A percentile compares a stretch with the other conserved stretches of the same genome.
phyloP scores from a whole-genome alignment of 495 filamentous ascomycete species.

The Talaromyces borbonicus region DNA sequence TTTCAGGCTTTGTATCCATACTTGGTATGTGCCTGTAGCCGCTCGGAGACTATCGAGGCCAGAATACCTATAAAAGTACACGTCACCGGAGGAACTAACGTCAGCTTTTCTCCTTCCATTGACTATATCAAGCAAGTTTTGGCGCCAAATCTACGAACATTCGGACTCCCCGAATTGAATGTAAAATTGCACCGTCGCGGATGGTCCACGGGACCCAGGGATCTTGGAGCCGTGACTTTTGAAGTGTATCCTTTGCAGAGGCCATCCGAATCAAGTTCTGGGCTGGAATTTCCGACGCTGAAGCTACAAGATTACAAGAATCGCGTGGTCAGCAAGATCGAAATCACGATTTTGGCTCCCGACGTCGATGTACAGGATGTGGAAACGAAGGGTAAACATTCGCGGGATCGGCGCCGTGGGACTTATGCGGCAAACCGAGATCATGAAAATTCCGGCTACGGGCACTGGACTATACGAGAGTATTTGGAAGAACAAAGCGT shows the following conservation, averaged over 20 bases:
- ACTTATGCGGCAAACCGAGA: background rate
- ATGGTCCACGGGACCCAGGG: conserved; percentile 53
- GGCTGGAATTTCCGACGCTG: conserved; percentile 35
- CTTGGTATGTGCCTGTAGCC: conserved; percentile 47
- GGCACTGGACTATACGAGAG: conserved; percentile 7
- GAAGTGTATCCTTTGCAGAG: conserved; percentile 41
- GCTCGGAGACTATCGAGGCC: conserved; percentile 13
- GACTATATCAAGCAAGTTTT: conserved; percentile 74
- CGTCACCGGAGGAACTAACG: conserved; percentile 72
- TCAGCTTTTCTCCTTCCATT: conserved; percentile 58
- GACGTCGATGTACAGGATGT: conserved; percentile 10
- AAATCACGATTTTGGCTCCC: conserved; percentile 50
- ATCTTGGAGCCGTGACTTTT: conserved; percentile 51
- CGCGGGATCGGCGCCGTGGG: conserved; percentile 1
- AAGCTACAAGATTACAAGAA: conserved; percentile 26
- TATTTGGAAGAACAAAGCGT: conserved; percentile 12
- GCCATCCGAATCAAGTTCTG: background rate
- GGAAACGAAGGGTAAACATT: conserved; percentile 1
- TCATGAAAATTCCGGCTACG: background rate
- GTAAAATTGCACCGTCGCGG: conserved; percentile 48
- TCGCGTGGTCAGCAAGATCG: conserved; percentile 45
- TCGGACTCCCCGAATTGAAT: conserved; percentile 50
- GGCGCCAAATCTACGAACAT: conserved; percentile 52
- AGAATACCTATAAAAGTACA: conserved; percentile 41
- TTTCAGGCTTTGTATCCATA: conserved; percentile 78